Percentiles rank a stretch among this genome's conserved stretches.
phyloP scores from a whole-genome alignment of 495 filamentous ascomycete species.

The Xylaria castorea region DNA sequence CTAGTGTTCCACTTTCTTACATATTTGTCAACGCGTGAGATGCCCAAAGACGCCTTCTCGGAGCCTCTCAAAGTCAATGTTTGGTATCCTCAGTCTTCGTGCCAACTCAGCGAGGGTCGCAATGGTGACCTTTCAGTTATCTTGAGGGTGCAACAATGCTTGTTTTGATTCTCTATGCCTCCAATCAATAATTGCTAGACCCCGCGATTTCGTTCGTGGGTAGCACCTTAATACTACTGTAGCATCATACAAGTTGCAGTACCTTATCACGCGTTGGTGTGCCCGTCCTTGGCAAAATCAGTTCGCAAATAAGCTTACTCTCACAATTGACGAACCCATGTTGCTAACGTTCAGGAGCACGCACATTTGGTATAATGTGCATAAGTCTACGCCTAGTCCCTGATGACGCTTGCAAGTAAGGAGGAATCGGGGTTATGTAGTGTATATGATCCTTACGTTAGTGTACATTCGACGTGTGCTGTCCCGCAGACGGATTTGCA shows the following conservation, averaged over 20 bases:
- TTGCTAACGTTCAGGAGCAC: neutral
- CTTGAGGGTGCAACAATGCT: neutral
- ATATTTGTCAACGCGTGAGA: constrained; percentile 25
- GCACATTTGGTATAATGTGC: constrained; percentile 5
- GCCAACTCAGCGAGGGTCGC: neutral
- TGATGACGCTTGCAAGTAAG: neutral
- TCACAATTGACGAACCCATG: neutral
- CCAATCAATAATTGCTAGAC: neutral
- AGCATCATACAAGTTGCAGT: neutral
- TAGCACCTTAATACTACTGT: neutral
- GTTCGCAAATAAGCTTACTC: constrained; percentile 26
- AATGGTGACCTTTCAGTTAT: neutral
- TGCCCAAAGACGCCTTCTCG: neutral
- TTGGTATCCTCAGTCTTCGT: neutral
- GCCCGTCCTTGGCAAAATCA: neutral
- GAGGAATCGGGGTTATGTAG: constrained; percentile 4
- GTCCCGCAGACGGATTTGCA: constrained; percentile 5
- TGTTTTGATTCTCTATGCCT: neutral
- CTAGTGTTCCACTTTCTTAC: constrained; percentile 14
- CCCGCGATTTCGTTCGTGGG: neutral
- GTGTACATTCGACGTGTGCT: neutral
- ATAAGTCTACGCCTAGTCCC: constrained; percentile 13
- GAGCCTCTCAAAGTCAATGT: constrained; percentile 3
- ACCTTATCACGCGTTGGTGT: constrained; percentile 9
- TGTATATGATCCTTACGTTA: neutral